Evolutionary conservation across 2,329 filamentous ascomycete species (phyloP).

Genomic region (Colletotrichum sp.): DNA sequence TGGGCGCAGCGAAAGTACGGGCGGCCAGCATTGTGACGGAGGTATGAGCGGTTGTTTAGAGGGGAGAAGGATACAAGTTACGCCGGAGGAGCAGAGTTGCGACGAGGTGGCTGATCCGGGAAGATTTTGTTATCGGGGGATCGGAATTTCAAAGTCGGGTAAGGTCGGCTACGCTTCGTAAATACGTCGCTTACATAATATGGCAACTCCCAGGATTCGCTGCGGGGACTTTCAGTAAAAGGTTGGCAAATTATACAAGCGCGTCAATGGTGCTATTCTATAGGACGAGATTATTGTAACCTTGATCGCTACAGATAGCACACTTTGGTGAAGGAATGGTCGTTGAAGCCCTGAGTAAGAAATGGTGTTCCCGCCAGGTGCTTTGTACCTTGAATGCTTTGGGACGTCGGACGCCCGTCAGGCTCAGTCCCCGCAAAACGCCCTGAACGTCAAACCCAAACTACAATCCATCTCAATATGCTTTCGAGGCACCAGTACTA

Average conservation of each 20-base stretch:
- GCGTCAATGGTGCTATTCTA: background rate
- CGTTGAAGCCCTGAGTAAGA: background rate
- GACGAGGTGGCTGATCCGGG: background rate
- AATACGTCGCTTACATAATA: background rate
- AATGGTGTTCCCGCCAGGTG: too few species aligned
- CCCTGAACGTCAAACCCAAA: too few species aligned
- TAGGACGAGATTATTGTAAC: background rate
- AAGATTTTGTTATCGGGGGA: constrained; percentile 6
- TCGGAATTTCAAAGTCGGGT: constrained; percentile 12
- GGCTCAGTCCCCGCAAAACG: too few species aligned
- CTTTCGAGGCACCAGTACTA: background rate
- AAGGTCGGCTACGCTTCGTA: background rate
- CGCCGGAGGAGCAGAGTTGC: constrained; percentile 23
- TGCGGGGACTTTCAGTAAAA: background rate
- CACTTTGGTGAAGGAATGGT: background rate
- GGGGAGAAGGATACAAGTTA: constrained; percentile 20
- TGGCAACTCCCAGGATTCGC: background rate
- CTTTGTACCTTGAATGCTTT: too few species aligned
- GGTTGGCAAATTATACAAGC: background rate
- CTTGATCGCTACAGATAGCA: background rate
- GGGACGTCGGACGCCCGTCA: too few species aligned
- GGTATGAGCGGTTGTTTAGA: constrained; percentile 11
- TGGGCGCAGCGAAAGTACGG: constrained; percentile 77
- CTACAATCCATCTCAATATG: background rate
- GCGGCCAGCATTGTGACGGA: constrained; percentile 78